Conservation (phyloP, 148 eudicot species). For the Mesembryanthemum crystallinum region DNA sequence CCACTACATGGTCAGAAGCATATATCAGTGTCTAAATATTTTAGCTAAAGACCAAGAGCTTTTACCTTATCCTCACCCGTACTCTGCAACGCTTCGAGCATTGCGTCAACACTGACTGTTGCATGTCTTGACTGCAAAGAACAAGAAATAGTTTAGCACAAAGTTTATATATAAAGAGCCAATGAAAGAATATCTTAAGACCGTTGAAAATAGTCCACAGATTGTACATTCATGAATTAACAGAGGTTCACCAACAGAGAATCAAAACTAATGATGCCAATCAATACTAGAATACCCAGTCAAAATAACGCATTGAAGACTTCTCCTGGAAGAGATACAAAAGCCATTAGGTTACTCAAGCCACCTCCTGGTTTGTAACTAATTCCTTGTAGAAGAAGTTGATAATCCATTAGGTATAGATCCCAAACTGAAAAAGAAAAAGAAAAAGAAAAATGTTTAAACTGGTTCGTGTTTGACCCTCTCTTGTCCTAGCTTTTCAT, state of each 20-base stretch:
- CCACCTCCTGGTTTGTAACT: neutral
- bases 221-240: neutral
- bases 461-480: neutral
- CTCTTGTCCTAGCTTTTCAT: neutral
- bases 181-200: neutral
- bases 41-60: neutral
- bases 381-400: neutral
- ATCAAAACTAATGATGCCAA: neutral
- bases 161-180: neutral
- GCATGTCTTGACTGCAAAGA: constrained; percentile 78
- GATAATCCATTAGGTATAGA: neutral
- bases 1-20: neutral
- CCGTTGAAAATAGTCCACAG: neutral
- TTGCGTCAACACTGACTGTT: constrained; percentile 66
- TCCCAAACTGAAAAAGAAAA: neutral
- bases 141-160: constrained; percentile 3
- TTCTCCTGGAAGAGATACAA: neutral
- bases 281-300: neutral
- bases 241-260: neutral
- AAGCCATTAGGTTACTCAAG: neutral
- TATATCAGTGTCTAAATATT: neutral
- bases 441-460: neutral
- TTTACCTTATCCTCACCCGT: constrained; percentile 41
- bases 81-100: constrained; percentile 76
- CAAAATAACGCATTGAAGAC: neutral